Base-by-base conservation (phyloP, 2,329 filamentous ascomycete genomes). In the Ophiostoma sp. region DNA sequence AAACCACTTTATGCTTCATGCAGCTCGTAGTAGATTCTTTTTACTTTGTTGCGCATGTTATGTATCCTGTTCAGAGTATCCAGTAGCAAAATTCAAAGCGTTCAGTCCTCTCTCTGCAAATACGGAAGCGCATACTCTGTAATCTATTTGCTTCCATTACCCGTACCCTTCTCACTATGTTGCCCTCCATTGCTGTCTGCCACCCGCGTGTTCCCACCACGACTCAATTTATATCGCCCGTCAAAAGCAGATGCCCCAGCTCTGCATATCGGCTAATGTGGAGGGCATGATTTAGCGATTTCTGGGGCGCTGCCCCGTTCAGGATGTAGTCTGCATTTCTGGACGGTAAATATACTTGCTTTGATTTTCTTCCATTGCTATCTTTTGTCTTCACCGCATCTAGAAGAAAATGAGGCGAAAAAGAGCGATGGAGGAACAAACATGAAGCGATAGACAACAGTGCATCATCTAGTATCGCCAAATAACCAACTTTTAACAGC, bases 231-330 rank as follows among this genome's bases (percentile, higher is more conserved):
- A 36, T 70, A 39, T 50, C 19, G 9, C 66, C 25, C 66, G 28
- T 11, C 25, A 22, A 28, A 55, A 52, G n/a, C 9, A 52, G n/a
- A 19, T 22, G 28, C 45, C 19, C 19, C 68, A 70, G 42, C 48
- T 59, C 19, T 70, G 68, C 50, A 70, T 70, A 11, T 70, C 50
- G 66, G 68, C 50, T 59, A 70, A 59, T 70, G 33, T 70, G 9
- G 68, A 70, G 31, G 50, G 50, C 48, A 45, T 57, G n/a, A 5
- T 8, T 9, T 70, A 70, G 33, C 50, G 31, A 39, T n/a, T 69
- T 17, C 50, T 70, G 61, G 36, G 36, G 36, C 2, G 2, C 25
- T 11, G 22, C 22, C 42, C 36, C 36, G 15, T 28, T 66, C 22
- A 28, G 61, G 36, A 22, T 61, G 57, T 3, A 39, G 17, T 25